These are phyloP conservation scores for Clavariopsis aquatica DNA, from an alignment of 495 filamentous ascomycete genomes.

Conservation along the genomic window DNA sequence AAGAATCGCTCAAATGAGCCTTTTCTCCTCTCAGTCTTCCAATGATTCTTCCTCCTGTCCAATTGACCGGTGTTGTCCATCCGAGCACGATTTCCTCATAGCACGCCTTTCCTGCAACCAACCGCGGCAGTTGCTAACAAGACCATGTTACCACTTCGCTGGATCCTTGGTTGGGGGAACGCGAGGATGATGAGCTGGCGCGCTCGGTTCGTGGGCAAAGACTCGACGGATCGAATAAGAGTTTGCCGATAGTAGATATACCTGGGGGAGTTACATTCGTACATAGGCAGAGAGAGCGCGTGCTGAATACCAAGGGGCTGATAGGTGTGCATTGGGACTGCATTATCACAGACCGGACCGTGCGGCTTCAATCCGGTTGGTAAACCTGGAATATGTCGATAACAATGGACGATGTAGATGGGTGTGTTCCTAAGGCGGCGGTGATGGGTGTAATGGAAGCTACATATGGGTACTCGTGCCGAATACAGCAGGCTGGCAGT, in stretches of 20 bases:
- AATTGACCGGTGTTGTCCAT: background rate
- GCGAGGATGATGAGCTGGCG: constrained; percentile 20
- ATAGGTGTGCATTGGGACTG: constrained; percentile 13
- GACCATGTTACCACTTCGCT: background rate
- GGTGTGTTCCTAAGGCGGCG: background rate
- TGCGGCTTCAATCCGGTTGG: constrained; percentile 29
- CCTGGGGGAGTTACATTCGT: constrained; percentile 15
- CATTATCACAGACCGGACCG: constrained; percentile 22
- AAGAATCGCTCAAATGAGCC: constrained; percentile 4
- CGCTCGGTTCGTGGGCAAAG: constrained; percentile 8
- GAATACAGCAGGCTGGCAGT: background rate
- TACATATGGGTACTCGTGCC: background rate
- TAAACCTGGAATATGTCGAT: constrained; percentile 9
- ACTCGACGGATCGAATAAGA: background rate
- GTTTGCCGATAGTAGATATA: background rate
- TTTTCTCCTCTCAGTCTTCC: background rate
- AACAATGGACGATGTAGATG: constrained; percentile 21
- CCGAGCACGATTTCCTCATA: constrained; percentile 20
- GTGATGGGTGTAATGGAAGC: background rate
- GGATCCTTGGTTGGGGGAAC: background rate
- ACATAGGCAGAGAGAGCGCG: constrained; percentile 10
- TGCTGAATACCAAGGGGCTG: constrained; percentile 14
- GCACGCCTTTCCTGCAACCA: constrained; percentile 7
- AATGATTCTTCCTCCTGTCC: background rate
- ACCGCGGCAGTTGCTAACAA: background rate